These are phyloP conservation scores for Arachnopeziza araneosa DNA, from an alignment of 2,329 filamentous ascomycete species.

Conservation along the genomic window DNA sequence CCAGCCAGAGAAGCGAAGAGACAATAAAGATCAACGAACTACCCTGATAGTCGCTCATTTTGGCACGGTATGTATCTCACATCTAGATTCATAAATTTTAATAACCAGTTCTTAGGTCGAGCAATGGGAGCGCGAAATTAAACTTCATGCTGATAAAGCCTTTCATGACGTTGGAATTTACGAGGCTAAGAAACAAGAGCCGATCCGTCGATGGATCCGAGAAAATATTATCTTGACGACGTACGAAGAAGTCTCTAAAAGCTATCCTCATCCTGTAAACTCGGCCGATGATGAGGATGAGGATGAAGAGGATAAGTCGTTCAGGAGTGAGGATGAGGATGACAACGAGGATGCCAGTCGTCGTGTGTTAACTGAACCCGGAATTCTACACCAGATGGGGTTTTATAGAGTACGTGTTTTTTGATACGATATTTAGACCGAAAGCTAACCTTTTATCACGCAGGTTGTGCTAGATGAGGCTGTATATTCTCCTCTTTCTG, in stretches of 20 bases:
- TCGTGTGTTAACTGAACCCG: no score
- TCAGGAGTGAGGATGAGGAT: no score
- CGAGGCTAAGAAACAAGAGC: no score
- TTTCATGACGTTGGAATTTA: no score
- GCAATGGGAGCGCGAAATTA: background rate
- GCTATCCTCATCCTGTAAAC: no score
- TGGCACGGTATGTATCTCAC: background rate
- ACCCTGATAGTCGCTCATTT: background rate
- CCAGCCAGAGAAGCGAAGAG: background rate
- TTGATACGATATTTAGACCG: background rate
- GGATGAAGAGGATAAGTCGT: no score
- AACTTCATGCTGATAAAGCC: background rate
- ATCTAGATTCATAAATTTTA: no score
- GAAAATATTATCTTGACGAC: no score
- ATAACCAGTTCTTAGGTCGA: background rate
- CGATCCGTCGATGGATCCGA: no score
- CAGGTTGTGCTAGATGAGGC: constrained; percentile 48
- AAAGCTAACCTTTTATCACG: background rate
- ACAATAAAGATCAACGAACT: background rate
- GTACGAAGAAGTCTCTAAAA: no score
- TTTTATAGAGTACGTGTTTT: constrained; percentile 36
- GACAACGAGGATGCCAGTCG: no score
- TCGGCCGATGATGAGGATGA: no score
- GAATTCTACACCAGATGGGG: constrained; percentile 30
- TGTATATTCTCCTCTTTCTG: background rate